phyloP scores from a whole-genome alignment of 805 yeast genomes.

The Pichia phayaonensis region DNA sequence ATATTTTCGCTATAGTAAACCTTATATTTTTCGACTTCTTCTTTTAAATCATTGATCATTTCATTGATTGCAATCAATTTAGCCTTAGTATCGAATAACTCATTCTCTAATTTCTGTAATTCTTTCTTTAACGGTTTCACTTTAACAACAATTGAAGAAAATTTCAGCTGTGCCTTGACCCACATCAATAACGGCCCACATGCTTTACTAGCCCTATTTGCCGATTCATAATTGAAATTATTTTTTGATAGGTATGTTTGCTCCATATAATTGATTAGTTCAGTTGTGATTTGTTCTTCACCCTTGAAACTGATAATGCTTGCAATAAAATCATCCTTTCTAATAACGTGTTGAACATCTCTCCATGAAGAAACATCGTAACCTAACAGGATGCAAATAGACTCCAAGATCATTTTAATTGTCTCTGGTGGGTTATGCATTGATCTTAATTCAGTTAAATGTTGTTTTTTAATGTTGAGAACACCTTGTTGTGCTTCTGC shows the following conservation, averaged over 20 bases:
- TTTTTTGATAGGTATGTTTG: slow-evolving; percentile 50
- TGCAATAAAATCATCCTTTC: slow-evolving; percentile 82
- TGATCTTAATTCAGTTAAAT: slow-evolving; percentile 79
- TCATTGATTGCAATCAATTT: slow-evolving; percentile 69
- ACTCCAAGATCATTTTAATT: slow-evolving; percentile 76
- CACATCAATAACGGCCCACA: slow-evolving; percentile 88
- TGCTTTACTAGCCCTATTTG: slow-evolving; percentile 86
- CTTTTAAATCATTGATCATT: slow-evolving; percentile 70
- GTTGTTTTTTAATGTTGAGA: slow-evolving; percentile 87
- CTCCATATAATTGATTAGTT: slow-evolving; percentile 51
- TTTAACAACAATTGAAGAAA: slow-evolving; percentile 58
- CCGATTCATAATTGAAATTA: slow-evolving; percentile 63
- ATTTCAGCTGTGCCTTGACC: slow-evolving; percentile 86
- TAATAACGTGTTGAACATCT: slow-evolving; percentile 70
- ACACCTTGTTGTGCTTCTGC: slow-evolving; percentile 82
- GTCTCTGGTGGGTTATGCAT: slow-evolving; percentile 89
- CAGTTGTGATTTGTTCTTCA: slow-evolving; percentile 46
- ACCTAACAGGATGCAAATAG: slow-evolving; percentile 80
- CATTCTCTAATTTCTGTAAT: slow-evolving; percentile 49
- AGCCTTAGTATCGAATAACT: slow-evolving; percentile 54
- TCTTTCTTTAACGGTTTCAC: slow-evolving; percentile 71
- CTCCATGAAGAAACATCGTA: slow-evolving; percentile 64
- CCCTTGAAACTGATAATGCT: slow-evolving; percentile 71
- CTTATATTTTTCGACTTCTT: slow-evolving; percentile 61
- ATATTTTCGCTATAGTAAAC: slow-evolving; percentile 64